Percentiles rank a stretch among this genome's conserved stretches.
Evolutionary conservation across 768 basidiomycete species (phyloP).

Genomic region (Coprinopsis marcescibilis): DNA sequence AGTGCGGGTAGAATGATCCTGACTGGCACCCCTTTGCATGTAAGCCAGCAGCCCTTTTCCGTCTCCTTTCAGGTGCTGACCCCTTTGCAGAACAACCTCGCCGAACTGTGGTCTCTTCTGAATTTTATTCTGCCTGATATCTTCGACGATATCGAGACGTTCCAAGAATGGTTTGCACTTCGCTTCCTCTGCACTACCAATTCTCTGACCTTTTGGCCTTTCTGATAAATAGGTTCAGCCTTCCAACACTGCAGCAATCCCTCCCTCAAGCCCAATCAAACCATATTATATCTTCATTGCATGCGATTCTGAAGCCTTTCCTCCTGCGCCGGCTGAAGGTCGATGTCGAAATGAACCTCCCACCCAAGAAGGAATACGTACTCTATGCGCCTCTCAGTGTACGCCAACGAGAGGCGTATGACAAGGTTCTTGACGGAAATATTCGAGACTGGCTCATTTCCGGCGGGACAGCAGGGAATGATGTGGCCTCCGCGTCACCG

Average conservation of each 20-base stretch:
- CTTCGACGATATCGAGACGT: slow-evolving; percentile 82
- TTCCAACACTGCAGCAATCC: slow-evolving; percentile 54
- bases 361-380: slow-evolving; percentile 92
- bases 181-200: neutral
- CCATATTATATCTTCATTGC: slow-evolving; percentile 71
- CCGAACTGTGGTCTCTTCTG: slow-evolving; percentile 91
- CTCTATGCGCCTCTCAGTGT: slow-evolving; percentile 85
- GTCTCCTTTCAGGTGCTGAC: slow-evolving; percentile 1
- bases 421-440: slow-evolving; percentile 66
- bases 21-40: slow-evolving; percentile 95
- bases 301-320: slow-evolving; percentile 93
- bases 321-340: slow-evolving; percentile 85
- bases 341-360: slow-evolving; percentile 76
- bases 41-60: slow-evolving; percentile 28
- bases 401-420: slow-evolving; percentile 80
- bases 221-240: slow-evolving; percentile 51
- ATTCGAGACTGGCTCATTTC: slow-evolving; percentile 57
- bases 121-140: slow-evolving; percentile 96
- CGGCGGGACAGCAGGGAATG: slow-evolving; percentile 26
- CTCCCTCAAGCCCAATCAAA: slow-evolving; percentile 55
- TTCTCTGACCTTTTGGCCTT: too few relatives aligned
- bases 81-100: slow-evolving; percentile 83
- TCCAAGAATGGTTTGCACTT: slow-evolving; percentile 73
- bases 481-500: slow-evolving; percentile 9
- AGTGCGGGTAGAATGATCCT: slow-evolving; percentile 88